A percentile compares a stretch with the other conserved stretches of the same genome.
phyloP scores from a whole-genome alignment of 2,329 filamentous ascomycete species.

The Pezicula neosporulosa region DNA sequence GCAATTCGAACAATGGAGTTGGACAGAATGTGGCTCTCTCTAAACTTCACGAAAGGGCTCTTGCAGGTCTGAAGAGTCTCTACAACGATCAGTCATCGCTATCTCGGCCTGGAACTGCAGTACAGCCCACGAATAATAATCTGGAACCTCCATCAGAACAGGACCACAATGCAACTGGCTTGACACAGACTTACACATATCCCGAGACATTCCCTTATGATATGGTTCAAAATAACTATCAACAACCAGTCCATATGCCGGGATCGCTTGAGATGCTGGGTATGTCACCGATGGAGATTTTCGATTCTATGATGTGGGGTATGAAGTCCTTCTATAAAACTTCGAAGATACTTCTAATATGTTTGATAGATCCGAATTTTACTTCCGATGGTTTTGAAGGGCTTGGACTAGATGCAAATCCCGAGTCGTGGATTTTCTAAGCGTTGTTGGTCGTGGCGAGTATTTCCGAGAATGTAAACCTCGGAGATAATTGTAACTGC shows the following conservation, averaged over 20 bases:
- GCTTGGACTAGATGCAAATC: not conserved
- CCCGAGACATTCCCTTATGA: constrained; percentile 47
- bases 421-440: not conserved
- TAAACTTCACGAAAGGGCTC: constrained; percentile 52
- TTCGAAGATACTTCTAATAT: not conserved
- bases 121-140: not conserved
- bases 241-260: constrained; percentile 36
- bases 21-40: constrained; percentile 57
- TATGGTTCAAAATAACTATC: constrained; percentile 41
- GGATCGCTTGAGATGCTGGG: constrained; percentile 47
- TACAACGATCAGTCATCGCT: constrained; percentile 31
- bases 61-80: constrained; percentile 57
- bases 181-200: constrained; percentile 28
- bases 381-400: not conserved
- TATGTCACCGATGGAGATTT: constrained; percentile 61
- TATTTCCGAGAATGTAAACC: too few species aligned
- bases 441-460: not conserved
- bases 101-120: not conserved
- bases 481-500: too few species aligned
- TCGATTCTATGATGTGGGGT: constrained; percentile 64
- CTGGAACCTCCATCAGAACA: too few species aligned
- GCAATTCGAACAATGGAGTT: constrained; percentile 30
- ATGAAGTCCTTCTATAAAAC: constrained; percentile 20
- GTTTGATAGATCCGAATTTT: not conserved
- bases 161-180: constrained; percentile 27